Base-by-base conservation (phyloP, 805 yeast species). In the Jamesozyma piceae region DNA sequence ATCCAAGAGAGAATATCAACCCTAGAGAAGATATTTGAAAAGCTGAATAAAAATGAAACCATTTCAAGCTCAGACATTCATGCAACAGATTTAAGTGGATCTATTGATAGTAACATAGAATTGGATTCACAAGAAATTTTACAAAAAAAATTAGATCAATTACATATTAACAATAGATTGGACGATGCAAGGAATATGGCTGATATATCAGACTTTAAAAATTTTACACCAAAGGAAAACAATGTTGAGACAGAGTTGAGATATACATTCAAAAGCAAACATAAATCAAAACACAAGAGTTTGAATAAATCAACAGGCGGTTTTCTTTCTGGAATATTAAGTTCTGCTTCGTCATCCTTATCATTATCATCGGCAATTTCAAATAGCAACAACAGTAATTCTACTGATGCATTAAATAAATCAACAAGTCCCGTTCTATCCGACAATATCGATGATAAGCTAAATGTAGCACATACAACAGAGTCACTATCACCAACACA, bases 1-100 rank as follows among this genome's bases (percentile, higher is more conserved):
- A 46, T 59, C 9, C 49, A 55, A 20, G 64, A 59, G 34, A 52
- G 63, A 42, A 26, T 61, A 6, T 46, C 35, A 10, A 58, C 63
- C 15, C 41, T 60, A 15, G 48, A 53, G 15, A 49, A 45, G 18
- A 43, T 61, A 15, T 52, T 58, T 32, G 36, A 48, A 10, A 54
- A 54, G 37, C 30, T 60, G 37, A 46, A 54, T 17, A 41, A 45
- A 6, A 39, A 51, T 27, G 55, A 56, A 43, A 48, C 52, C 1
- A 60, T 60, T n/a, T 44, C 45, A 14, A 47, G 41, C 26, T 39
- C 48, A 6, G 64, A 60, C 46, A 49, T 60, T 15, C 51, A 51
- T 44, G 51, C 49, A 15, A 51, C 57, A 4, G 63, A 58, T 30
- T 28, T 58, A 10, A 51, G 55, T 40, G 64, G 63, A 8, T 45